Evolutionary conservation across 1,284 basidiomycete genomes (phyloP).

Genomic region (Melampsora americana): DNA sequence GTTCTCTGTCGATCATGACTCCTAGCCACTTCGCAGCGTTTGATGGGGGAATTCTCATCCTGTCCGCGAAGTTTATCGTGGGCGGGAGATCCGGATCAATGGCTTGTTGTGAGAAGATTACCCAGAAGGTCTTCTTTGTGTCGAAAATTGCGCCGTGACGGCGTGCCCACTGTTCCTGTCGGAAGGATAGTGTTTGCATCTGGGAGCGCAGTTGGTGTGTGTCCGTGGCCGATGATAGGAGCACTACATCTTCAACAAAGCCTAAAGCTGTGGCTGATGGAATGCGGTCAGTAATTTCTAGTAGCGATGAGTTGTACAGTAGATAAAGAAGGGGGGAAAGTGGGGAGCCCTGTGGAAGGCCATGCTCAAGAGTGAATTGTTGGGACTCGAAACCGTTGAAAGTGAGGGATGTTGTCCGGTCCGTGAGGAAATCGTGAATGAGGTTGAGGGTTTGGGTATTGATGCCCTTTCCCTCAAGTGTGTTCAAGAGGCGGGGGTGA

Average conservation of each 20-base stretch:
- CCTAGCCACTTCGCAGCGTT: not conserved
- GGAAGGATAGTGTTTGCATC: not conserved
- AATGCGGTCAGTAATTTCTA: too few species aligned
- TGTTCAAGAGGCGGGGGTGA: not conserved
- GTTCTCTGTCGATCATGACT: not conserved
- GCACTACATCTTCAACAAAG: too few species aligned
- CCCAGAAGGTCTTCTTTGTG: not conserved
- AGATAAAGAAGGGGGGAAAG: constrained; percentile 1
- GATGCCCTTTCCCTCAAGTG: not conserved
- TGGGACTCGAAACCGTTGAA: not conserved
- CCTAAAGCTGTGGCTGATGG: too few species aligned
- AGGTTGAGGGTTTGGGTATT: constrained; percentile 6
- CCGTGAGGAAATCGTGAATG: not conserved
- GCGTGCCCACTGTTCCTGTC: not conserved
- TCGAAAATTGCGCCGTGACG: not conserved
- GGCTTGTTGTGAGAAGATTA: not conserved
- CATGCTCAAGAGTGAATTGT: not conserved
- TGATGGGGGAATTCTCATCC: not conserved
- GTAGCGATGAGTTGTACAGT: not conserved
- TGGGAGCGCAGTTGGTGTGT: not conserved
- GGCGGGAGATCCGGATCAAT: not conserved
- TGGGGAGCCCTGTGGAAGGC: not conserved
- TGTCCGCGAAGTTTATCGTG: not conserved
- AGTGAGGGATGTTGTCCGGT: not conserved
- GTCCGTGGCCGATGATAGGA: too few species aligned